Evolutionary conservation across 495 filamentous ascomycete species (phyloP).

Genomic region (Hypoxylon crocopeplum): DNA sequence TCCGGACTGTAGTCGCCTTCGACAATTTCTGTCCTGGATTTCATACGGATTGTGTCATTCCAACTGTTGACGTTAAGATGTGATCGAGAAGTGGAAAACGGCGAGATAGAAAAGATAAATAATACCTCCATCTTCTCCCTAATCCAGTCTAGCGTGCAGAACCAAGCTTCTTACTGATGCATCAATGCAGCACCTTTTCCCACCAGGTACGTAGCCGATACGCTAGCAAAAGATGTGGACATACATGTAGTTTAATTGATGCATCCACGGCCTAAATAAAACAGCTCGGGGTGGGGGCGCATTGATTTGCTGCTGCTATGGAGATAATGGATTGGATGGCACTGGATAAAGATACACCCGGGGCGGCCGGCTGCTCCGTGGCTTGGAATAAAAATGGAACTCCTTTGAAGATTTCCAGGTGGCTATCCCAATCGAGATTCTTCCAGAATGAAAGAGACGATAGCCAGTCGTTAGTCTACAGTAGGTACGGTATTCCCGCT

Average conservation of each 20-base stretch:
- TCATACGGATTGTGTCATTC: slow-evolving; percentile 8
- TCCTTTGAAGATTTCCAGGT: slow-evolving; percentile 10
- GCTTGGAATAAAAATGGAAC: slow-evolving; percentile 26
- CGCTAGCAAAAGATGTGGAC: slow-evolving; percentile 14
- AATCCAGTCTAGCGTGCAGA: slow-evolving; percentile 17
- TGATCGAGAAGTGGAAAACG: slow-evolving; percentile 5
- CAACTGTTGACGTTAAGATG: not conserved
- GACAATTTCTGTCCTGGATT: slow-evolving; percentile 3
- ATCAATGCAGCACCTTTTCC: slow-evolving; percentile 2
- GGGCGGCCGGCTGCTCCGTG: slow-evolving; percentile 17
- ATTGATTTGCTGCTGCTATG: slow-evolving; percentile 3
- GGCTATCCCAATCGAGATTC: slow-evolving; percentile 34
- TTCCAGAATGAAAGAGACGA: slow-evolving; percentile 8
- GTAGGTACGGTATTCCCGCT: slow-evolving; percentile 4
- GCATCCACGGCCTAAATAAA: slow-evolving; percentile 7
- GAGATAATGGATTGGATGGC: slow-evolving; percentile 6
- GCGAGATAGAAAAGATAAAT: slow-evolving; percentile 1
- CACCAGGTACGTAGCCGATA: not conserved
- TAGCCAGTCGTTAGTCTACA: slow-evolving; percentile 24
- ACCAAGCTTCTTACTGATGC: slow-evolving; percentile 30
- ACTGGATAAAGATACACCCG: slow-evolving; percentile 17
- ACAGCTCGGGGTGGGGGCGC: slow-evolving; percentile 9
- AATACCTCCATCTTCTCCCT: slow-evolving; percentile 2
- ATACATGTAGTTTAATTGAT: slow-evolving; percentile 20
- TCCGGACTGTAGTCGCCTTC: slow-evolving; percentile 5